Percentiles rank a stretch among this genome's conserved stretches.
Evolutionary conservation across 2,329 filamentous ascomycete genomes (phyloP).

Genomic region (Colletotrichum euphorbiae): DNA sequence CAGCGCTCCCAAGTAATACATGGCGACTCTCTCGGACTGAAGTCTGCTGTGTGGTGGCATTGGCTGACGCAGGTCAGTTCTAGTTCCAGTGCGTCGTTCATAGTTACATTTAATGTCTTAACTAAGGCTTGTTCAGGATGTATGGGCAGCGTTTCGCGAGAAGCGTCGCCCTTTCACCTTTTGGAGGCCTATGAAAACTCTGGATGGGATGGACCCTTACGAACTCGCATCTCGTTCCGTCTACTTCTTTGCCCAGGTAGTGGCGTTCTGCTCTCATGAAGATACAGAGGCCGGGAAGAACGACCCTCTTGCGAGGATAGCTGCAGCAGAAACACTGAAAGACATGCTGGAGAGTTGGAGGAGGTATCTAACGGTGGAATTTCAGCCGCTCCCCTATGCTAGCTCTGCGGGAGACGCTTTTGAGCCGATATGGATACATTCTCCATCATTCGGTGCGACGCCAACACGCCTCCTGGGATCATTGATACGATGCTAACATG

Average conservation of each 20-base stretch:
- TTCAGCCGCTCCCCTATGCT: conserved; percentile 52
- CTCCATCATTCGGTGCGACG: conserved; percentile 40
- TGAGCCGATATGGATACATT: conserved; percentile 40
- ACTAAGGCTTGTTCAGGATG: conserved; percentile 62
- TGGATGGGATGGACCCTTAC: conserved; percentile 59
- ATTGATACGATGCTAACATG: not conserved
- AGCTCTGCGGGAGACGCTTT: conserved; percentile 32
- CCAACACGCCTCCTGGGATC: not conserved
- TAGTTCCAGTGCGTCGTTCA: too few species aligned
- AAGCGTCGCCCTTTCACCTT: conserved; percentile 67
- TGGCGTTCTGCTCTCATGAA: conserved; percentile 66
- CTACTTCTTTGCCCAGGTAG: conserved; percentile 66
- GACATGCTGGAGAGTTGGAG: conserved; percentile 64
- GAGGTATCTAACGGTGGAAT: conserved; percentile 55
- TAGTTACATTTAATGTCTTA: too few species aligned
- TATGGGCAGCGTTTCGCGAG: conserved; percentile 73
- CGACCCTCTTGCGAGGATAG: conserved; percentile 57
- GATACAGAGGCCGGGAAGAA: conserved; percentile 25
- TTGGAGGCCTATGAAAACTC: conserved; percentile 64
- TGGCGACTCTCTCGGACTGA: conserved; percentile 66
- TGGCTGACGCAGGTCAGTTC: conserved; percentile 52
- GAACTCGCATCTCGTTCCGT: conserved; percentile 66
- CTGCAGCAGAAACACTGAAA: conserved; percentile 57
- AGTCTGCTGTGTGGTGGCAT: conserved; percentile 72
- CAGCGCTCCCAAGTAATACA: conserved; percentile 71